A percentile compares a stretch with the other conserved stretches of the same genome.
Conservation (phyloP, 208 protist species). For the Acanthamoeba healyi region DNA sequence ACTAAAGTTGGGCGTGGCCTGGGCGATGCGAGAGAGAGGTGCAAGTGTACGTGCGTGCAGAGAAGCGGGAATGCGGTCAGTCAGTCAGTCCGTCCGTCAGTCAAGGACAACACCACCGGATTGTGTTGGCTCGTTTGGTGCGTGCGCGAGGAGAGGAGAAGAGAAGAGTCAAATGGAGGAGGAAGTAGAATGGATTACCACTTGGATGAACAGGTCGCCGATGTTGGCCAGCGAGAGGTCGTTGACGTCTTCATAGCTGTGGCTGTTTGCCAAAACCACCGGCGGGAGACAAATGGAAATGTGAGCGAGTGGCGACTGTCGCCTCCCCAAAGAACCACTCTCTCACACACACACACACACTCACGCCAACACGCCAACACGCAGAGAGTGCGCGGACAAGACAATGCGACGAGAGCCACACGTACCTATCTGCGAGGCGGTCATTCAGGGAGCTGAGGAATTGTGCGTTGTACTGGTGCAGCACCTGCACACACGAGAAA, state of each 20-base stretch:
- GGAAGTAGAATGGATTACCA: neutral
- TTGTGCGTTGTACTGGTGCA: constrained; percentile 26
- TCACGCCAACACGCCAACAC: neutral
- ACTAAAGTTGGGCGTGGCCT: constrained; percentile 28
- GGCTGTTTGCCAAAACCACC: neutral
- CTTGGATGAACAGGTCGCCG: constrained; percentile 50
- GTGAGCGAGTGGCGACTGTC: neutral
- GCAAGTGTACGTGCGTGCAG: neutral
- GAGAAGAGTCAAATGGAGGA: no score
- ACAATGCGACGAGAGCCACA: neutral
- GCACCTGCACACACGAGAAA: neutral
- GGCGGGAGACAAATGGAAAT: neutral
- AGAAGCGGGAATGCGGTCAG: no score
- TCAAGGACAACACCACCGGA: no score
- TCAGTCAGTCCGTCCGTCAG: no score
- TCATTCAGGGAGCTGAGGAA: constrained; percentile 46
- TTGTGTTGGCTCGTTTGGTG: no score
- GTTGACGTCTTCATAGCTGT: constrained; percentile 19
- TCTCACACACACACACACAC: no score
- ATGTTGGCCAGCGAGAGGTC: constrained; percentile 47
- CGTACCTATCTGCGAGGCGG: neutral
- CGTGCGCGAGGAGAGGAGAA: no score
- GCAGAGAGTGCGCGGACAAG: neutral
- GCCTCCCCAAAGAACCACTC: neutral
- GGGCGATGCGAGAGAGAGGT: no score